Evolutionary conservation across 495 filamentous ascomycete species (phyloP), one percentile per base, ranked within the genome.

Genomic region (Penicillium tannophilum): DNA sequence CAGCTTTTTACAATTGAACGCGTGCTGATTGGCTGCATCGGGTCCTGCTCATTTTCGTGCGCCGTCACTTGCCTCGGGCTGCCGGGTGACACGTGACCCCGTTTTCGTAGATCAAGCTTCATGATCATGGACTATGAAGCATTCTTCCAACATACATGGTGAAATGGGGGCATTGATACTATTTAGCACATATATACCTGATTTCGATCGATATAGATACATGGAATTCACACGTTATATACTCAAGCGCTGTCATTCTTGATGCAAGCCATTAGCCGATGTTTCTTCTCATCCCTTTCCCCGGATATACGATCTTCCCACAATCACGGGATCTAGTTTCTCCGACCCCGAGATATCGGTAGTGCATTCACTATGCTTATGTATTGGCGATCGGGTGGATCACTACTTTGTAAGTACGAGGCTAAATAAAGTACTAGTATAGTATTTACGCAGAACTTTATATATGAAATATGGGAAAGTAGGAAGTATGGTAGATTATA

Each of bases 41-140:
- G 52, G 52, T 17, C 52, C 52, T 42, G 36, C 39, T 54, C 52
- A 54, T 54, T 54, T 54, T 54, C 52, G 52, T 54, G 52, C 52
- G 35, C 20, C 35, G 52, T 24, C 33, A 42, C 35, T 54, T 41
- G 36, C 35, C 52, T 54, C 52, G 52, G 52, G 35, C 35, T 28
- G 20, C 52, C 52, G 35, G 14, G 14, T 46, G 63, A 66, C 73
- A 78, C 71, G 72, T 76, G 73, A 63, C 61, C 42, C 64, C 56
- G 50, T 19, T 54, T 66, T 70, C 65, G 56, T 75, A 52, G 50
- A 52, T 31, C 14, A 8, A 51, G 28, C n/a, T 51, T 17, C 16
- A 41, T 41, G 14, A 7, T 41, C 39, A 6, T 41, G 14, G 14
- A 6, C 39, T 8, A 41, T 41, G 14, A 41, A 16, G 14, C 3